Evolutionary conservation across 2,329 filamentous ascomycete genomes (phyloP).

Genomic region (Fusarium bulbicola): DNA sequence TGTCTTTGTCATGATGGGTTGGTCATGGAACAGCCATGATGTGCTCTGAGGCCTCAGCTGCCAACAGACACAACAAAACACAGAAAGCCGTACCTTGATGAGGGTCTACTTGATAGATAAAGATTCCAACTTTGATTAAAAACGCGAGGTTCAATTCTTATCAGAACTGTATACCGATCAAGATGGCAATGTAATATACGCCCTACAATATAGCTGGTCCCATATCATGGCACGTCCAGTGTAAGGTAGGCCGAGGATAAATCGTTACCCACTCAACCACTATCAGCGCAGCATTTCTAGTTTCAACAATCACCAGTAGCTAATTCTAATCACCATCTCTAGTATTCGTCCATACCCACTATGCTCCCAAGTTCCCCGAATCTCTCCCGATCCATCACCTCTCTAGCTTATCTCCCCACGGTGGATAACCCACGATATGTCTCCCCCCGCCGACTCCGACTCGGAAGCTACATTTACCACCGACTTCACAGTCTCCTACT

Average conservation of each 20-base stretch:
- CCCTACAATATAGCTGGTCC: neutral
- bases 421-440: constrained; percentile 16
- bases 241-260: neutral
- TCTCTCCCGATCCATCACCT: neutral
- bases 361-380: neutral
- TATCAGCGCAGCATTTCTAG: neutral
- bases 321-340: neutral
- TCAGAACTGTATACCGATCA: neutral
- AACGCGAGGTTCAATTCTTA: rapidly evolving
- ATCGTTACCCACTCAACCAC: neutral
- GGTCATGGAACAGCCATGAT: neutral
- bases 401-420: constrained; percentile 6
- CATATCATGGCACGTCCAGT: neutral
- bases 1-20: neutral
- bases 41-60: rapidly evolving
- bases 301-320: neutral
- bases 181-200: neutral
- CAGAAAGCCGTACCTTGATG: neutral
- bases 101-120: neutral
- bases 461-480: constrained; percentile 32
- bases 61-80: neutral
- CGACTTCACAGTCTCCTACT: constrained; percentile 10
- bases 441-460: neutral
- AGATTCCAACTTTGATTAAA: rapidly evolving
- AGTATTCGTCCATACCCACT: neutral